phyloP scores from a whole-genome alignment of 176 grass and related monocot genomes.

The Triticum monococcum region DNA sequence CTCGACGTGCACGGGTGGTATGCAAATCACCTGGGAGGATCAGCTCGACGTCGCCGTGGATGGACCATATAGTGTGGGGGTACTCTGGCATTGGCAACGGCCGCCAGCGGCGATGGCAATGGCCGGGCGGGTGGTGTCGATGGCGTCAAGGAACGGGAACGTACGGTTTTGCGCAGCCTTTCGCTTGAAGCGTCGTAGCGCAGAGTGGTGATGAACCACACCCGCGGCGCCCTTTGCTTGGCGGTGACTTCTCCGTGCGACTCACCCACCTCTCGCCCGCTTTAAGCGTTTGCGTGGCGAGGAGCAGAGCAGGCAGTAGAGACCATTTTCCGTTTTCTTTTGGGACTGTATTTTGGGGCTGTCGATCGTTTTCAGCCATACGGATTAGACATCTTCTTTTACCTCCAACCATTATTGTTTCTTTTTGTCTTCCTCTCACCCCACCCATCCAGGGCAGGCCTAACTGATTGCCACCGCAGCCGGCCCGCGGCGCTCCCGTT shows the following conservation, averaged over 20 bases:
- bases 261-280: not conserved
- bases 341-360: too few species aligned
- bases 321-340: too few species aligned
- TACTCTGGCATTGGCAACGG: not conserved
- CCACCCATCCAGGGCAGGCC: too few species aligned
- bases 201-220: not conserved
- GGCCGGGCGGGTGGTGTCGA: not conserved
- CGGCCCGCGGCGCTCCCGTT: too few species aligned
- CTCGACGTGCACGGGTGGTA: not conserved
- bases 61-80: constrained; percentile 28
- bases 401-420: too few species aligned
- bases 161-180: not conserved
- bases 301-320: too few species aligned
- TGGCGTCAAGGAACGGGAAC: constrained; percentile 50
- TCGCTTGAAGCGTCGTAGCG: constrained; percentile 29
- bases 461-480: too few species aligned
- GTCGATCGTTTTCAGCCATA: too few species aligned
- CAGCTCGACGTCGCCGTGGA: not conserved
- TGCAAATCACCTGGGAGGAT: not conserved
- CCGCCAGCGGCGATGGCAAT: not conserved
- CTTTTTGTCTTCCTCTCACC: too few species aligned
- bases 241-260: constrained; percentile 14
- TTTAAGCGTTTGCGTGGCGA: not conserved
- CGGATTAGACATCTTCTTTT: too few species aligned
- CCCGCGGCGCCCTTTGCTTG: constrained; percentile 34